These are phyloP conservation scores for Xenoacremonium recifei DNA, from an alignment of 2,329 filamentous ascomycete species.

Conservation along the genomic window DNA sequence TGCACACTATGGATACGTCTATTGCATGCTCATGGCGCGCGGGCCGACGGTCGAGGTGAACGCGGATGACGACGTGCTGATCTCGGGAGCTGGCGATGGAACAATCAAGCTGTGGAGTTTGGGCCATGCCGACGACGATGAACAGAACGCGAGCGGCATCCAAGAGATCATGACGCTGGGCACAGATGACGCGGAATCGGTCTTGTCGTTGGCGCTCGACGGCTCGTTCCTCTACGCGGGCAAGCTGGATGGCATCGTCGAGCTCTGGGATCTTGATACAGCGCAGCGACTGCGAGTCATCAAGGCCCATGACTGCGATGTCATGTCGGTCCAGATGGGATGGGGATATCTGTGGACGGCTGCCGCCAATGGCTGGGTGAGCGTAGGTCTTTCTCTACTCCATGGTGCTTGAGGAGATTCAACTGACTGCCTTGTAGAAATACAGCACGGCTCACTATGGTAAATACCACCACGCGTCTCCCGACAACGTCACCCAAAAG, in stretches of 20 bases:
- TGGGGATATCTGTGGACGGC: constrained; percentile 85
- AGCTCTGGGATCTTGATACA: constrained; percentile 96
- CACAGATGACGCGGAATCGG: constrained; percentile 59
- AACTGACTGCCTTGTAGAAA: constrained; percentile 45
- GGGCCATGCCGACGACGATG: constrained; percentile 33
- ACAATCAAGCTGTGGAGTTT: constrained; percentile 93
- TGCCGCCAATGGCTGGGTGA: constrained; percentile 82
- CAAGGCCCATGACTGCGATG: constrained; percentile 74
- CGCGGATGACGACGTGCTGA: constrained; percentile 73
- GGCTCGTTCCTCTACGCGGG: constrained; percentile 92
- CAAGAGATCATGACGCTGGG: constrained; percentile 67
- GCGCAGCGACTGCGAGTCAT: constrained; percentile 86
- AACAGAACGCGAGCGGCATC: constrained; percentile 57
- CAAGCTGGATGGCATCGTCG: constrained; percentile 81
- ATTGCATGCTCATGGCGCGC: constrained; percentile 87
- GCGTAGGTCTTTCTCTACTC: constrained; percentile 53
- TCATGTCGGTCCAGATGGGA: constrained; percentile 83
- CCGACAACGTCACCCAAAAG: constrained; percentile 66
- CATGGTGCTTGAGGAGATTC: fast-evolving
- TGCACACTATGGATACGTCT: constrained; percentile 93
- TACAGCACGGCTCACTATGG: constrained; percentile 66
- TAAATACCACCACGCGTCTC: constrained; percentile 47
- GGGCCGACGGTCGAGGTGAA: constrained; percentile 67
- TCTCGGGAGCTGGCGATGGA: constrained; percentile 91
- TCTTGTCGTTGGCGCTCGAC: constrained; percentile 79